Evolutionary conservation across 202 grass and related monocot genomes (phyloP), one percentile per base, ranked within the genome.

Genomic region (Musa balbisiana): DNA sequence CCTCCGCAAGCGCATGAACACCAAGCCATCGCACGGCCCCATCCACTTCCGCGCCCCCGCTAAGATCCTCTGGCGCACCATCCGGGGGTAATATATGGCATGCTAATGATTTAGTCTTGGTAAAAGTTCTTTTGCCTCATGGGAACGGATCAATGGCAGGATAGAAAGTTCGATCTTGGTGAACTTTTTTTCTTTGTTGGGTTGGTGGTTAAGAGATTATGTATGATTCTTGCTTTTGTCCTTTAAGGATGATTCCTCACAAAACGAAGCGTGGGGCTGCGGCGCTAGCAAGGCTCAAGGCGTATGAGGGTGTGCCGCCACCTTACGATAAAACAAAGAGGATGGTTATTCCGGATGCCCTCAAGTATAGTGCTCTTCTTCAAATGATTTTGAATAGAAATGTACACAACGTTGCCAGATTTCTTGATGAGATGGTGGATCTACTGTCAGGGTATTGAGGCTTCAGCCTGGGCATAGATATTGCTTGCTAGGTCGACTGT

Each of bases 1-100:
- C 81, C 95, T 99, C 73, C 89, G 95, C 65, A 99, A 99, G 85
- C 58, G 95, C 51, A 99, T 99, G 95, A 99, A 99, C 85, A 99
- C 95, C 75, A 99, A 99, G 80, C 95, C 91, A 0, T 99, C 95
- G 14, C 95, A 99, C 52, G 95, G 95, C 8, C 95, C 95, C 56
- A 99, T 99, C 83, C 95, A 99, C 79, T 99, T 99, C 89, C 88
- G 95, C 43, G 26, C 95, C 70, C 95, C 95, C 0, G 22, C 87
- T 51, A 99, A 95, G 91, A 99, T 99, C 82, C 85, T 99, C 50
- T 95, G 95, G 95, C 91, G 95, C 74, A 99, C 95, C 29, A 80
- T 99, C 75, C 87, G 95, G 14, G 95, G 95, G 90, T 97, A 89
- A 29, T 58, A 5, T 2, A 14, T 71, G 17, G 43, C 8, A 11